Evolutionary conservation across 106 monocot species (phyloP).

Genomic region (Apostasia ramifera): DNA sequence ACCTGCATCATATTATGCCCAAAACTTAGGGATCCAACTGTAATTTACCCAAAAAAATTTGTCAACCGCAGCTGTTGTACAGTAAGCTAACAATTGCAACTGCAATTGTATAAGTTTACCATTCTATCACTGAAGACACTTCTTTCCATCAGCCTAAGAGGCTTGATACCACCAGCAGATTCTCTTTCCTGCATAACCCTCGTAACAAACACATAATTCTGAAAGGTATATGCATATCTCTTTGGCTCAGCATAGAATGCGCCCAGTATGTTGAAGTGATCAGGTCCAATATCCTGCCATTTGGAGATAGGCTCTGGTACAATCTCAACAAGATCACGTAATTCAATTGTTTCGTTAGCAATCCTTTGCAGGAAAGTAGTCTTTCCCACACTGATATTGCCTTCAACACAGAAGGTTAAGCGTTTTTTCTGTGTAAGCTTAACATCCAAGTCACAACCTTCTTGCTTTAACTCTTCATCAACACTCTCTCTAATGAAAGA

Average conservation of each 20-base stretch:
- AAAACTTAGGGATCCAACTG: too few species aligned
- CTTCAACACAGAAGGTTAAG: conserved; percentile 94
- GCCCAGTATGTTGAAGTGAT: conserved; percentile 93
- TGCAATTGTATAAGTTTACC: conserved; percentile 25
- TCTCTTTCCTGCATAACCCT: conserved; percentile 97
- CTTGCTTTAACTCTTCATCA: conserved; percentile 72
- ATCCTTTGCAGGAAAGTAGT: conserved; percentile 89
- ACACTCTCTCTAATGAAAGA: conserved; percentile 89
- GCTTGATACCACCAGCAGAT: conserved; percentile 70
- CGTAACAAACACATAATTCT: conserved; percentile 96
- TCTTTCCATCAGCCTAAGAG: conserved; percentile 87
- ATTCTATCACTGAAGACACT: conserved; percentile 96
- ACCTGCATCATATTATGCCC: too few species aligned
- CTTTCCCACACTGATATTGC: conserved; percentile 97
- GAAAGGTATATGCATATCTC: conserved; percentile 94
- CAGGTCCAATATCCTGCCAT: conserved; percentile 92
- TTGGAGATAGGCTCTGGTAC: conserved; percentile 86
- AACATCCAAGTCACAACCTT: conserved; percentile 10
- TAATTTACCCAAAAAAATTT: too few species aligned
- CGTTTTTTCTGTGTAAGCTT: conserved; percentile 63
- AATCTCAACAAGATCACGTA: conserved; percentile 90
- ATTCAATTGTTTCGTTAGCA: conserved; percentile 89
- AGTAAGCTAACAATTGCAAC: too few species aligned
- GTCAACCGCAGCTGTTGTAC: too few species aligned
- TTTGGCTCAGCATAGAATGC: conserved; percentile 91